A percentile compares a stretch with the other conserved stretches of the same genome.
phyloP scores from a whole-genome alignment of 2,329 filamentous ascomycete genomes.

The Talaromyces sp. region DNA sequence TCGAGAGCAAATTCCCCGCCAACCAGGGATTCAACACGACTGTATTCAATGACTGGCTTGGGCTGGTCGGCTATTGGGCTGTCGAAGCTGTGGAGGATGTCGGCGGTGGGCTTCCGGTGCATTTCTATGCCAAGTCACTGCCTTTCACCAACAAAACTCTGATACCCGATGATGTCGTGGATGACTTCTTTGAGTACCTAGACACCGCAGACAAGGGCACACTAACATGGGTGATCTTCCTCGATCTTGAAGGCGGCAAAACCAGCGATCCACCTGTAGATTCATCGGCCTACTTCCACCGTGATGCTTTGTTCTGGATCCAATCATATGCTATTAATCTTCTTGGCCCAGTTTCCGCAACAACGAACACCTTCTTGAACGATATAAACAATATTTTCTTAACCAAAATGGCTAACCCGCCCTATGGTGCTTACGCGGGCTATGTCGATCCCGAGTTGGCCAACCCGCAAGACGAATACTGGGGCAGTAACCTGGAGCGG shows the following conservation, averaged over 20 bases:
- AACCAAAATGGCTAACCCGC: constrained; percentile 28
- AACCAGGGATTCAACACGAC: constrained; percentile 16
- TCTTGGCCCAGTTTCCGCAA: constrained; percentile 38
- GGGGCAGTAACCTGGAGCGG: constrained; percentile 47
- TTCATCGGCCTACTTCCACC: constrained; percentile 58
- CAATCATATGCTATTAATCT: constrained; percentile 55
- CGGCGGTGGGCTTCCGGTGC: constrained; percentile 34
- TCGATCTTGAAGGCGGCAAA: constrained; percentile 58
- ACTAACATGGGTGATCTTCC: constrained; percentile 57
- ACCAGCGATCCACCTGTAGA: constrained; percentile 52
- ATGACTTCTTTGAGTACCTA: constrained; percentile 51
- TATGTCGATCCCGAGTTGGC: constrained; percentile 54
- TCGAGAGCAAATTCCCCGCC: constrained; percentile 22
- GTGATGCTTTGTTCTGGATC: constrained; percentile 60
- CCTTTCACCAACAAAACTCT: constrained; percentile 49
- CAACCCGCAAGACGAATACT: constrained; percentile 49
- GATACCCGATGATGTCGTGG: constrained; percentile 43
- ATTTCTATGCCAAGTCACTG: constrained; percentile 56
- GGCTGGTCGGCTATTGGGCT: constrained; percentile 20
- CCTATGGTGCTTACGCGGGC: constrained; percentile 54
- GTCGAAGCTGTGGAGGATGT: constrained; percentile 21
- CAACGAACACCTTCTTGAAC: constrained; percentile 48
- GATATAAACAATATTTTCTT: constrained; percentile 42
- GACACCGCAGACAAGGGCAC: constrained; percentile 47
- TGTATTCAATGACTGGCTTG: constrained; percentile 25